phyloP scores from a whole-genome alignment of 1,284 basidiomycete genomes.

The Vanrija sp. region DNA sequence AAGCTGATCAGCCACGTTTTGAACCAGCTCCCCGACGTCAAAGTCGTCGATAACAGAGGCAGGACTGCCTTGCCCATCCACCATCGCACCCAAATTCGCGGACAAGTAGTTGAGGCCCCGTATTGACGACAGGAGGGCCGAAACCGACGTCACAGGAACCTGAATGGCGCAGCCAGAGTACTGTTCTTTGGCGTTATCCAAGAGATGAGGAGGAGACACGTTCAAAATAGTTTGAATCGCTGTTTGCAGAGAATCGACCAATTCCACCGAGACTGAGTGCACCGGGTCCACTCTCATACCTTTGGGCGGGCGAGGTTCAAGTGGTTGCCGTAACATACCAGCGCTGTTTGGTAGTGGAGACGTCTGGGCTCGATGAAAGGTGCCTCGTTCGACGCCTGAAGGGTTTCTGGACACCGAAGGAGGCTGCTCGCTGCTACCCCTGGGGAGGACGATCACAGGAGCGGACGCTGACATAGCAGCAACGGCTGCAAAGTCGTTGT shows the following conservation, averaged over 20 bases:
- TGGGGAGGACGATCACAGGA: too few species aligned
- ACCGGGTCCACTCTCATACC: conserved; percentile 4
- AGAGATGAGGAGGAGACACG: conserved; percentile 77
- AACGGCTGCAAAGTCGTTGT: neutral
- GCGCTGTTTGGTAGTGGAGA: neutral
- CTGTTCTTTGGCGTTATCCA: conserved; percentile 86
- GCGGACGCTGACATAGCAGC: neutral
- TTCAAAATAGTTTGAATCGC: conserved; percentile 84
- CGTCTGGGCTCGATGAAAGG: too few species aligned
- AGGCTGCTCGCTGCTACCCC: too few species aligned
- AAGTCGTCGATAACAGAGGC: conserved; percentile 42
- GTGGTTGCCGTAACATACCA: neutral
- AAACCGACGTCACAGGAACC: conserved; percentile 76
- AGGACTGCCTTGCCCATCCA: conserved; percentile 15
- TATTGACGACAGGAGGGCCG: conserved; percentile 83
- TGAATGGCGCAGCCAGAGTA: conserved; percentile 79
- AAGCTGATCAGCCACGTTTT: conserved; percentile 74
- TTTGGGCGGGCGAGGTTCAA: neutral
- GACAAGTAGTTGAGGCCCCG: conserved; percentile 86
- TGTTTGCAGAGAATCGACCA: conserved; percentile 81
- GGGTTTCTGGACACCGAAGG: neutral
- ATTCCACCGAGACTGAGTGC: conserved; percentile 56
- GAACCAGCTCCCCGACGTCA: conserved; percentile 68
- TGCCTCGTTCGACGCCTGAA: too few species aligned
- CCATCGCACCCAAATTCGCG: conserved; percentile 57